Evolutionary conservation across 2,329 filamentous ascomycete genomes (phyloP), one percentile per base, ranked within the genome.

Genomic region (Didymosphaeria variabile): DNA sequence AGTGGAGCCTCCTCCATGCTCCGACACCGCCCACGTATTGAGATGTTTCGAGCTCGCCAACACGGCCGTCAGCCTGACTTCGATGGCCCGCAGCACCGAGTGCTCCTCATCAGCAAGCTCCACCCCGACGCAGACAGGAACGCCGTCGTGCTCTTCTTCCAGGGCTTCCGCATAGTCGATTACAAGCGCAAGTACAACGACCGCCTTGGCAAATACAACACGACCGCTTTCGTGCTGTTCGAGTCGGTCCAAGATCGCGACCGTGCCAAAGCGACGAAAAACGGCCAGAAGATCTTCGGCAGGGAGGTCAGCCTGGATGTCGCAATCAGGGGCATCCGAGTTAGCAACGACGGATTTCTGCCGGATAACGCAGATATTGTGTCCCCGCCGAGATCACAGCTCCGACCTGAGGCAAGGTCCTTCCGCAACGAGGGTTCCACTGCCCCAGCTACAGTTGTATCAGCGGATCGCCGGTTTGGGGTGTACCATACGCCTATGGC

Each of bases 71-170:
- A 12, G 10, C 6, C 31, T 8, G 13, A 34, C 17, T n/a, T 19
- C 7, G 40, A 61, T 15, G 54, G 49, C 8, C 21, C 31, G 6
- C 17, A 50, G 38, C 23, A 42, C 7, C 54, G 59, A 10, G 59
- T 61, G 5, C 59, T 61, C 15, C 21, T 54, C 4, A 55, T 61
- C 21, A 49, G 21, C 59, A 61, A 61, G 15, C 17, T 61, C 6
- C 59, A 61, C 36, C 47, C 13, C 9, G 34, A 61, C 21, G 55
- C 49, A 21, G 44, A 57, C 9, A 3, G 31, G 13, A 50, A 23
- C 23, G 54, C 55, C 2, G 6, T 61, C 0, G 44, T 46, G 10
- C 49, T 57, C 17, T 61, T 61, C 47, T 58, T 61, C 34, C 36
- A 29, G 13, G 59, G 38, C 31, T 57, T 49, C 49, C 34, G 54